These are phyloP conservation scores for Ramichloridium luteum DNA, from an alignment of 2,329 filamentous ascomycete species.

Conservation along the genomic window DNA sequence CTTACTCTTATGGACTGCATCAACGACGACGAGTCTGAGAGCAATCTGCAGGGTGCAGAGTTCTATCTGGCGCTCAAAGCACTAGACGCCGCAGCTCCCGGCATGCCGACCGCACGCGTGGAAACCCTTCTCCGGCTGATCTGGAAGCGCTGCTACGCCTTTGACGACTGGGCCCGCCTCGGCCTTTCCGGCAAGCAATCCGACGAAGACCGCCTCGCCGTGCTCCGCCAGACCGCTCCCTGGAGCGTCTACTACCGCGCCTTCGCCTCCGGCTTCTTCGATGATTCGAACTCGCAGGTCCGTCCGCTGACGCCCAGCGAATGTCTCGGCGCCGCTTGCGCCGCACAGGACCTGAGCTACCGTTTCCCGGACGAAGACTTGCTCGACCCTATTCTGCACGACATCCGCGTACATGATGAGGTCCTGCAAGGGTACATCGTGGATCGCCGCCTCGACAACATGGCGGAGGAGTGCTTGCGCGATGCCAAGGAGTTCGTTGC, in stretches of 20 bases:
- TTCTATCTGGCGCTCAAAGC: constrained; percentile 63
- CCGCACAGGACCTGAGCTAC: constrained; percentile 46
- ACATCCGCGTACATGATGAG: constrained; percentile 61
- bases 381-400: constrained; percentile 54
- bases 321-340: constrained; percentile 42
- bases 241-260: constrained; percentile 37
- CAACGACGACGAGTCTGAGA: constrained; percentile 33
- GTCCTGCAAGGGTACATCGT: constrained; percentile 52
- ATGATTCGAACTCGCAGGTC: constrained; percentile 9
- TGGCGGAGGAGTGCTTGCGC: constrained; percentile 40
- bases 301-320: constrained; percentile 18
- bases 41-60: constrained; percentile 42
- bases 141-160: constrained; percentile 76
- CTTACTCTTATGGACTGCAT: constrained; percentile 61
- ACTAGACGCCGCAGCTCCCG: constrained; percentile 41
- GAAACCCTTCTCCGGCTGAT: constrained; percentile 50
- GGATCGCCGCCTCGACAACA: constrained; percentile 56
- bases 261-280: constrained; percentile 10
- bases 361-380: constrained; percentile 43
- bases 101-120: constrained; percentile 41
- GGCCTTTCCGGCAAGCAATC: constrained; percentile 36
- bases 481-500: constrained; percentile 22
- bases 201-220: constrained; percentile 53
- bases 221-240: constrained; percentile 32
- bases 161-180: constrained; percentile 80